phyloP scores from a whole-genome alignment of 169 alveolate genomes.

The Plasmodium adleri region DNA sequence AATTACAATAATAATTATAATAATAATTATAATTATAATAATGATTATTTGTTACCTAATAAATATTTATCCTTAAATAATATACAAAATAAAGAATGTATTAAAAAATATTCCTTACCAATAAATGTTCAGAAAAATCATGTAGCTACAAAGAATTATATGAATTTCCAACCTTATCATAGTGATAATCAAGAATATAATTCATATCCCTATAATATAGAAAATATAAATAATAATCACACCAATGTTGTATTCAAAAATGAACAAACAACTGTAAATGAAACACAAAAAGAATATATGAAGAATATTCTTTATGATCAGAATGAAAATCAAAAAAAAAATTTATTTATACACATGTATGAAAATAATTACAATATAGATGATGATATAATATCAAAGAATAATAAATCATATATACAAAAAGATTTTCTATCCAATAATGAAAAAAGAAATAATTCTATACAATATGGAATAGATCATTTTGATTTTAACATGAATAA shows the following conservation, averaged over 20 bases:
- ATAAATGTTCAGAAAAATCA: no score
- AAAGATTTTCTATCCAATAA: background rate
- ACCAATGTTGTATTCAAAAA: background rate
- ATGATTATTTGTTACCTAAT: no score
- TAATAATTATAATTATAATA: no score
- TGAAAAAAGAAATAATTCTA: constrained; percentile 13
- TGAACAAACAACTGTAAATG: constrained; percentile 4
- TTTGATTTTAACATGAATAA: background rate
- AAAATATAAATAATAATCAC: constrained; percentile 15
- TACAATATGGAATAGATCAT: background rate
- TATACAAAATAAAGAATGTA: no score
- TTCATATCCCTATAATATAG: background rate
- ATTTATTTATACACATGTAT: constrained; percentile 30
- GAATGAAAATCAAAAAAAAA: constrained; percentile 1
- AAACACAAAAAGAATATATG: background rate
- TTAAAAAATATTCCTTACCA: no score
- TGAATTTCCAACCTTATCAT: no score
- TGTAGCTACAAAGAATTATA: no score
- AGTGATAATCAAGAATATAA: no score
- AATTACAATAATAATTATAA: no score
- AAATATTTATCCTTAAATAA: no score
- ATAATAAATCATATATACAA: background rate
- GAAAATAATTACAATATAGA: constrained; percentile 24
- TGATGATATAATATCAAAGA: background rate
- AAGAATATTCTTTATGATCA: no score